A percentile compares a stretch with the other conserved stretches of the same genome.
Conservation (phyloP, 1,284 basidiomycete species). For the Thecaphora thlaspeos region DNA sequence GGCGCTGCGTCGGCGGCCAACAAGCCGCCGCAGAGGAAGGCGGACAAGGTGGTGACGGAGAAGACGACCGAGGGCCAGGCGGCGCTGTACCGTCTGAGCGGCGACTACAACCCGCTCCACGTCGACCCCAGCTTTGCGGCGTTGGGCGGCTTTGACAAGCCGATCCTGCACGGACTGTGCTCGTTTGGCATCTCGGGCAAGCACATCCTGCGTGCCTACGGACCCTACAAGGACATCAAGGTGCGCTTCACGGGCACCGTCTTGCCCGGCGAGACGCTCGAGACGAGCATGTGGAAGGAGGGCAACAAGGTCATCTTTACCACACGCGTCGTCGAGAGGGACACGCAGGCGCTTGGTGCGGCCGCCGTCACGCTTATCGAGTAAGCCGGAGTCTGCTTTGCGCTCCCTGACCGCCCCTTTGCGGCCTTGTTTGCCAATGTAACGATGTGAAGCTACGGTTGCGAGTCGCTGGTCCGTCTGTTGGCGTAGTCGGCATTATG, state of each 20-base stretch:
- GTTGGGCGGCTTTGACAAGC: conserved; percentile 90
- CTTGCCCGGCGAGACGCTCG: conserved; percentile 83
- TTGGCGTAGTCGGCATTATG: too few species aligned
- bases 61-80: conserved; percentile 61
- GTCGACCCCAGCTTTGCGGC: conserved; percentile 90
- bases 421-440: too few species aligned
- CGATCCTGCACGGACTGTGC: conserved; percentile 74
- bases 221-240: conserved; percentile 89
- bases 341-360: conserved; percentile 68
- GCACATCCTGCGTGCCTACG: conserved; percentile 83
- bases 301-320: conserved; percentile 86
- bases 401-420: too few species aligned
- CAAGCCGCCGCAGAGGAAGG: conserved; percentile 65
- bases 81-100: conserved; percentile 68
- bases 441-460: too few species aligned
- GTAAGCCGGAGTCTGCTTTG: background rate
- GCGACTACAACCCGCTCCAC: conserved; percentile 78
- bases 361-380: conserved; percentile 71
- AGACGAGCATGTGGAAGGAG: conserved; percentile 87
- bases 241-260: conserved; percentile 88
- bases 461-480: too few species aligned
- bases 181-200: conserved; percentile 93
- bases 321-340: conserved; percentile 76
- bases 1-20: conserved; percentile 85
- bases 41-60: conserved; percentile 50